A percentile compares a stretch with the other conserved stretches of the same genome.
Conservation (phyloP, 176 grass and related monocot species). For the Oryza punctata region DNA sequence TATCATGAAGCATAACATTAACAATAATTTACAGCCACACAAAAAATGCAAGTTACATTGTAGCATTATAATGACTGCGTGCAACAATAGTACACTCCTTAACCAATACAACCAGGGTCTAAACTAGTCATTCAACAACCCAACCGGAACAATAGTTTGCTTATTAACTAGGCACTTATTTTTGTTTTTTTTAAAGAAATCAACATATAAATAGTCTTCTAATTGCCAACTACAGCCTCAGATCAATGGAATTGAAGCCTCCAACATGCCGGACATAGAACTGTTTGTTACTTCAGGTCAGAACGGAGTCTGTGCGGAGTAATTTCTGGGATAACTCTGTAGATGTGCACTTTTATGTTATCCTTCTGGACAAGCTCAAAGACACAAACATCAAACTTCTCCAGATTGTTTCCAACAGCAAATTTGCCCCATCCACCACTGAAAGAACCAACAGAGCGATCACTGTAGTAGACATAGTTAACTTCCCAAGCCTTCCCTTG, state of each 20-base stretch:
- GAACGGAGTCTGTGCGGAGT: slow-evolving; percentile 41
- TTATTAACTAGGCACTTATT: slow-evolving; percentile 13
- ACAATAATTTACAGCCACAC: not conserved
- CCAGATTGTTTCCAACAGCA: slow-evolving; percentile 72
- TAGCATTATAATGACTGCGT: not conserved
- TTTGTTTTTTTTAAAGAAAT: slow-evolving; percentile 34
- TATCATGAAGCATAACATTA: not conserved
- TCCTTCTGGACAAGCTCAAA: slow-evolving; percentile 79
- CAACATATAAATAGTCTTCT: slow-evolving; percentile 31
- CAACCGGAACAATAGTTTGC: not conserved
- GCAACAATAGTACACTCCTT: not conserved
- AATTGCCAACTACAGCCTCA: slow-evolving; percentile 16
- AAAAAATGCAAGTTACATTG: not conserved
- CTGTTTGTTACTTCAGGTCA: slow-evolving; percentile 22
- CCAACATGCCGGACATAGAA: not conserved
- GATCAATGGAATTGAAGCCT: not conserved
- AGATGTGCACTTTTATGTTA: slow-evolving; percentile 80
- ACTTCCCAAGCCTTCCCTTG: slow-evolving; percentile 67
- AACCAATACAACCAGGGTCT: slow-evolving; percentile 2
- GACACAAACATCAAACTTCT: slow-evolving; percentile 71
- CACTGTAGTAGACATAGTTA: slow-evolving; percentile 53
- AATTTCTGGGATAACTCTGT: slow-evolving; percentile 71
- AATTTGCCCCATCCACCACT: slow-evolving; percentile 86
- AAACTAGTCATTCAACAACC: slow-evolving; percentile 16
- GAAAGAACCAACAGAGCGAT: slow-evolving; percentile 43